These are phyloP conservation scores for Glebionis coronaria DNA, from an alignment of 129 eudicot species.

Conservation along the genomic window DNA sequence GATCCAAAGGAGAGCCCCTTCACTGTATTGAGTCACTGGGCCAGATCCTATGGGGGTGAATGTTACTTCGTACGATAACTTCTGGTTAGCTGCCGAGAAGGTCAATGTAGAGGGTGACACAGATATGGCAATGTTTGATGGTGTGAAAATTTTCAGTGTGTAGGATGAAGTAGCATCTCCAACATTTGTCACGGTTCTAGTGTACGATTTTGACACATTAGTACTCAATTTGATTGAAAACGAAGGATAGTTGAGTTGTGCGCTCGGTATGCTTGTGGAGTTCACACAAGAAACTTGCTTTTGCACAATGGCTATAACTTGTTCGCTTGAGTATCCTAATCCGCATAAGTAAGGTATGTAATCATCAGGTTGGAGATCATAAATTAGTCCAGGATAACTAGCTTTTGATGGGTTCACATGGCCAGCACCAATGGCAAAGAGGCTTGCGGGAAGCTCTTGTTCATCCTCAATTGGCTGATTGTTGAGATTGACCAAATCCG, in stretches of 20 bases:
- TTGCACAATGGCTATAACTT: conserved; percentile 29
- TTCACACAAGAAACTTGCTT: conserved; percentile 33
- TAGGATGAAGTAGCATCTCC: conserved; percentile 45
- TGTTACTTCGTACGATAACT: conserved; percentile 32
- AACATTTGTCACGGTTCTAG: conserved; percentile 57
- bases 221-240: conserved; percentile 29
- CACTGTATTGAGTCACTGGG: conserved; percentile 7
- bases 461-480: conserved; percentile 37
- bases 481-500: conserved; percentile 39
- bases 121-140: conserved; percentile 20
- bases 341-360: conserved; percentile 44
- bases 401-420: conserved; percentile 57
- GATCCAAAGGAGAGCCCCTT: conserved; percentile 34
- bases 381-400: conserved; percentile 45
- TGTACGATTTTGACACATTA: conserved; percentile 21
- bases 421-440: conserved; percentile 47
- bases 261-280: conserved; percentile 25
- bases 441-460: conserved; percentile 32
- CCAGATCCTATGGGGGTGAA: conserved; percentile 10
- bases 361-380: conserved; percentile 41
- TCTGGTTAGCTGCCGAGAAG: conserved; percentile 35
- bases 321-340: conserved; percentile 33
- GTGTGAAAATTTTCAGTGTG: neutral
- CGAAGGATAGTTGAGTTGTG: conserved; percentile 53
- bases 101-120: conserved; percentile 34